These are phyloP conservation scores for Beauveria sp. DNA, from an alignment of 2,329 filamentous ascomycete genomes.

Conservation along the genomic window DNA sequence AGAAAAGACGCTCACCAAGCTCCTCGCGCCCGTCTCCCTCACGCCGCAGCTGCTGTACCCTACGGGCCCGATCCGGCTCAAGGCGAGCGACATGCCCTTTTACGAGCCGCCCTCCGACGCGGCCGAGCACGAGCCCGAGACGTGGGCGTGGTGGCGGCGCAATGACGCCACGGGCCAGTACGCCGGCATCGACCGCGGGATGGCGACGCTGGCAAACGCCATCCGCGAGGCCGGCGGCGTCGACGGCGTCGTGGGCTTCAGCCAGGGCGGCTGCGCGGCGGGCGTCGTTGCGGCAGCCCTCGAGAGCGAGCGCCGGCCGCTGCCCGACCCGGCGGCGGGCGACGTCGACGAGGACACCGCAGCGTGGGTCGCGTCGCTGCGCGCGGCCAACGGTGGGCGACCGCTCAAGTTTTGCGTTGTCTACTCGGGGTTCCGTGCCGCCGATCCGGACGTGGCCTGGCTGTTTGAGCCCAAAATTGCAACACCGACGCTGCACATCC, in stretches of 20 bases:
- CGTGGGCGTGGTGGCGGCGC: conserved; percentile 76
- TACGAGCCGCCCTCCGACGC: conserved; percentile 41
- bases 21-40: conserved; percentile 53
- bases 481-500: conserved; percentile 73
- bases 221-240: conserved; percentile 59
- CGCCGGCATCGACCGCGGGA: conserved; percentile 59
- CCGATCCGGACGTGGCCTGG: conserved; percentile 52
- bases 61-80: conserved; percentile 58
- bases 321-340: conserved; percentile 19
- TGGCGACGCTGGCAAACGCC: conserved; percentile 52
- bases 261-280: conserved; percentile 67
- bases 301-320: conserved; percentile 36
- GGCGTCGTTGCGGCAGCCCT: conserved; percentile 66
- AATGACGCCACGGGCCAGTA: conserved; percentile 59
- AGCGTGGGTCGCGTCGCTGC: conserved; percentile 37
- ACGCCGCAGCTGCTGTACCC: conserved; percentile 56
- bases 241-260: conserved; percentile 76
- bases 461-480: conserved; percentile 63
- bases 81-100: conserved; percentile 60
- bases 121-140: conserved; percentile 49
- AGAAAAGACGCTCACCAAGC: conserved; percentile 70
- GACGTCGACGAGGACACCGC: conserved; percentile 19
- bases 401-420: conserved; percentile 62
- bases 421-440: conserved; percentile 71
- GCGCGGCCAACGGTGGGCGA: conserved; percentile 39